Evolutionary conservation across 2,329 filamentous ascomycete genomes (phyloP).

Genomic region (Eurotiales sp.): DNA sequence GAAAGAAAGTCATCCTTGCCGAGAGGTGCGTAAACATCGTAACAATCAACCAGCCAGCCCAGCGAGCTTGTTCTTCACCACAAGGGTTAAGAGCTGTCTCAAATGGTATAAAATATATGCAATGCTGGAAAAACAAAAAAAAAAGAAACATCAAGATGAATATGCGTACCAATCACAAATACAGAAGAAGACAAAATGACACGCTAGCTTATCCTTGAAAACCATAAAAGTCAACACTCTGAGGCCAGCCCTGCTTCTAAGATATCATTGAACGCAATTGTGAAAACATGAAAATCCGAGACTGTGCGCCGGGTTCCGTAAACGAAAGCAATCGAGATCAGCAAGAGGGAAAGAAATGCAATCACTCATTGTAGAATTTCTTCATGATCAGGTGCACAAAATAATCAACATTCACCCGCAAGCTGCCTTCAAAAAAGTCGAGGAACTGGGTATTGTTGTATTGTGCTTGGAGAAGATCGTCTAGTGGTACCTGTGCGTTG

Average conservation of each 20-base stretch:
- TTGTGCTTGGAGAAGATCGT: slow-evolving; percentile 91
- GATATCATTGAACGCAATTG: slow-evolving; percentile 13
- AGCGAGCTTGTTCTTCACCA: not conserved
- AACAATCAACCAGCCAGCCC: slow-evolving; percentile 1
- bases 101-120: slow-evolving; percentile 8
- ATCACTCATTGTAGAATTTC: slow-evolving; percentile 77
- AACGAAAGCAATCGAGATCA: not conserved
- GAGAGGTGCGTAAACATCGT: slow-evolving; percentile 2
- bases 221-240: slow-evolving; percentile 2
- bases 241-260: slow-evolving; percentile 8
- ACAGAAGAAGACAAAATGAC: slow-evolving; percentile 1
- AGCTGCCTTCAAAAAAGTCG: slow-evolving; percentile 81
- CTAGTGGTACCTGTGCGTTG: slow-evolving; percentile 80
- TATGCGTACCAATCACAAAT: slow-evolving; percentile 3
- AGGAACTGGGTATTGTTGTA: slow-evolving; percentile 97
- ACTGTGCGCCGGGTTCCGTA: not conserved
- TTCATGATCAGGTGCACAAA: slow-evolving; percentile 96
- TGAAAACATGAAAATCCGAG: slow-evolving; percentile 5
- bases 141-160: slow-evolving; percentile 7
- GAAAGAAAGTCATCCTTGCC: slow-evolving; percentile 6
- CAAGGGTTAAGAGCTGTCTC: not conserved
- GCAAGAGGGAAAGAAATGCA: not conserved
- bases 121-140: not conserved
- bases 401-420: slow-evolving; percentile 93
- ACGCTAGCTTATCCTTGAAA: slow-evolving; percentile 9